Evolutionary conservation across 352 stramenopile genomes (phyloP).

Genomic region (Globisporangium parvum): DNA sequence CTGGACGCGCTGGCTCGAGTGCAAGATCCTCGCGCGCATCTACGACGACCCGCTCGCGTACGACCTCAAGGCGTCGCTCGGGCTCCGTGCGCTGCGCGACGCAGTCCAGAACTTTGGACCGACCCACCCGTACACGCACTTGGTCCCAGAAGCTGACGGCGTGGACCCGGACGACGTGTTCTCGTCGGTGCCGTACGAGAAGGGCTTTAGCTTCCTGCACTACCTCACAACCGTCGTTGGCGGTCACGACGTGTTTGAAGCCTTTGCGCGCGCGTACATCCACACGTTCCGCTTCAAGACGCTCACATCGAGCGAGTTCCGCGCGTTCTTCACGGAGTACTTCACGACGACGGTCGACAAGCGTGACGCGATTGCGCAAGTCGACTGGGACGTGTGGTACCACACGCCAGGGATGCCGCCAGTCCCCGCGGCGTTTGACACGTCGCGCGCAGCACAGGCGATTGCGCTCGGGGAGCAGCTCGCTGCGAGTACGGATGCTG

Average conservation of each 20-base stretch:
- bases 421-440: slow-evolving; percentile 84
- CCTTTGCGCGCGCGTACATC: slow-evolving; percentile 92
- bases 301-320: slow-evolving; percentile 80
- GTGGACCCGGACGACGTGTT: slow-evolving; percentile 96
- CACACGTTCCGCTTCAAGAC: slow-evolving; percentile 84
- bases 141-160: slow-evolving; percentile 83
- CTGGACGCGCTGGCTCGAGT: slow-evolving; percentile 97
- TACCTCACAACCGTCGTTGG: slow-evolving; percentile 65
- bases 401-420: slow-evolving; percentile 85
- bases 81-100: slow-evolving; percentile 33
- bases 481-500: slow-evolving; percentile 13
- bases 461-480: slow-evolving; percentile 39
- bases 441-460: slow-evolving; percentile 53
- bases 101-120: slow-evolving; percentile 45
- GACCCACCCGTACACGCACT: slow-evolving; percentile 77
- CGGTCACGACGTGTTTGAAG: slow-evolving; percentile 46
- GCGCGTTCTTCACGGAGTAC: slow-evolving; percentile 60
- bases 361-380: slow-evolving; percentile 30
- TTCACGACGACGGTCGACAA: slow-evolving; percentile 49
- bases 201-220: slow-evolving; percentile 80
- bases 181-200: slow-evolving; percentile 95
- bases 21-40: slow-evolving; percentile 91
- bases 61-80: slow-evolving; percentile 54
- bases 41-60: slow-evolving; percentile 31
- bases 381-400: slow-evolving; percentile 95